Evolutionary conservation across 1,284 basidiomycete species (phyloP), one percentile per base, ranked within the genome.

Genomic region (Xerocomus amazonicus): DNA sequence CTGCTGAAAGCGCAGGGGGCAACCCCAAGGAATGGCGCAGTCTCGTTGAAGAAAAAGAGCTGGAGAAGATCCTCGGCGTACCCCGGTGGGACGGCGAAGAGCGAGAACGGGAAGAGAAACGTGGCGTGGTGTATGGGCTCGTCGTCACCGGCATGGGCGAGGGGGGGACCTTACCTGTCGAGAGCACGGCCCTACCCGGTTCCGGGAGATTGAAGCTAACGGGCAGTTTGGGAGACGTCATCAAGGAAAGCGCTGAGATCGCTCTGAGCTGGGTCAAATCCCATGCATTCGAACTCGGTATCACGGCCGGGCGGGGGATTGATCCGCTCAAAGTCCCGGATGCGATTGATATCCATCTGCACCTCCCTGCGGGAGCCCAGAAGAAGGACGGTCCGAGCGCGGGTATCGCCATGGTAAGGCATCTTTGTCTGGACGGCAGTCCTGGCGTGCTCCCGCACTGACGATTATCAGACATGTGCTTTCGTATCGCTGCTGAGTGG

Each of bases 331-430:
- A 87, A 59, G 73, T 83, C 3, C 80, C 81, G 0, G 75, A 84
- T 48, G 64, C 73, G 35, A 81, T 91, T 48, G 92, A 95, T 61
- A 74, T 95, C 9, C 93, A 96, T 59, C 70, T 95, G n/a, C 92
- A 96, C 63, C 72, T 95, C 35, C 92, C 92, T 1, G 79, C 86
- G 1, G 92, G 92, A 1, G 87, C 90, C 2, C 87, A 92, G 65
- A 91, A 86, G 74, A 95, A 95, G 72, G 92, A 95, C 63, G 92
- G 92, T 0, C 92, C 92, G 0, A 90, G 86, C 58, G 92, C 92
- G 0, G 92, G 92, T 5, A 79, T 94, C 16, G 90, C 92, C 2
- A 91, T 95, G 84, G 86, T 88, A 51, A 49, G 66, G 33, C 9
- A 2, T 1, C 1, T 14, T 37, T 26, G 19, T 6, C 19, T 23